Conservation (phyloP, 23 red algal genomes). For the Chondrus crispus region DNA sequence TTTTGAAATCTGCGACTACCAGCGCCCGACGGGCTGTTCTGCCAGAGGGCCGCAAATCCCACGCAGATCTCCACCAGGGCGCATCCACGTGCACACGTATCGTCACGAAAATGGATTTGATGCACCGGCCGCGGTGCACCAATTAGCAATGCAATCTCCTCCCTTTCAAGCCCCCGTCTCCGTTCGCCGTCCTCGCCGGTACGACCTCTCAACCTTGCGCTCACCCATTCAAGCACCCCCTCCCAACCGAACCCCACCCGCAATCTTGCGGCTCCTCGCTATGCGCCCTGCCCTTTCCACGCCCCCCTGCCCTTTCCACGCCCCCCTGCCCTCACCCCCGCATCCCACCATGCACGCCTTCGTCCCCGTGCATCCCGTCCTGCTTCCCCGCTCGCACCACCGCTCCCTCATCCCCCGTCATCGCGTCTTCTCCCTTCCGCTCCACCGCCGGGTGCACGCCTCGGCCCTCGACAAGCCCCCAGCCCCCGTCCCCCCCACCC, state of each 20-base stretch:
- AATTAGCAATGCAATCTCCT: no score
- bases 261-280: no score
- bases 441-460: neutral
- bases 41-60: no score
- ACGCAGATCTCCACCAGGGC: no score
- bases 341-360: neutral
- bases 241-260: neutral
- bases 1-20: no score
- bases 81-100: no score
- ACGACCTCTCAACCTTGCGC: neutral
- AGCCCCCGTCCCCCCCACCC: neutral
- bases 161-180: neutral
- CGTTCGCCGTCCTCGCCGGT: neutral
- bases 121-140: no score
- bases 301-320: neutral
- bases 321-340: neutral
- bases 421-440: neutral
- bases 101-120: no score
- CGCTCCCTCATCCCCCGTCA: neutral
- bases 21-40: no score
- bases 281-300: neutral
- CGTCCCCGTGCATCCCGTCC: no score
- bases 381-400: neutral
- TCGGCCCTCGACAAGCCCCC: neutral
- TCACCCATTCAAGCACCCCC: neutral